These are phyloP conservation scores for Marvania coccoides DNA, from an alignment of 139 green algal genomes.

Conservation along the genomic window DNA sequence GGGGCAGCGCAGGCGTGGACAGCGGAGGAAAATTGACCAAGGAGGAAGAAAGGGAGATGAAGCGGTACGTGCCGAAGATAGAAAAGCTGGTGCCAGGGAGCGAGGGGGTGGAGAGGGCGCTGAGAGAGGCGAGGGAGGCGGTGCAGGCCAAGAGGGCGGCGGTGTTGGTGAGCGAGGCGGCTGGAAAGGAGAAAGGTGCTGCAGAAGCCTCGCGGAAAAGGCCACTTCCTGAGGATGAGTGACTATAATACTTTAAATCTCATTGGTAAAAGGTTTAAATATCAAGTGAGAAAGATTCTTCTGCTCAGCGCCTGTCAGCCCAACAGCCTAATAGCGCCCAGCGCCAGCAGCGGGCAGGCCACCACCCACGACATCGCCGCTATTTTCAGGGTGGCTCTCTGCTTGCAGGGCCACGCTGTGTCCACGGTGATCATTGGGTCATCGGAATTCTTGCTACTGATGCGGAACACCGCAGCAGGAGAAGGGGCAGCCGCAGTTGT, in stretches of 20 bases:
- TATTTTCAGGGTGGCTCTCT: too few relatives aligned
- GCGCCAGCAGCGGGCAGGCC: too few relatives aligned
- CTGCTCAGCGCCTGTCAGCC: background rate
- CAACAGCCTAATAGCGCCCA: too few relatives aligned
- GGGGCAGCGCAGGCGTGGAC: slow-evolving; percentile 13
- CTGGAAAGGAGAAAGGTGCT: background rate
- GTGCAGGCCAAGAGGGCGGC: background rate
- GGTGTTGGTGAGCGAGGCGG: background rate
- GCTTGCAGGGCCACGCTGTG: too few relatives aligned
- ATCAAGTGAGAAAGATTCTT: background rate
- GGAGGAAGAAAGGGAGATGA: slow-evolving; percentile 33
- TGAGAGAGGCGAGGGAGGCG: background rate
- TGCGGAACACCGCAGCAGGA: background rate
- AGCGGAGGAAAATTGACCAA: slow-evolving; percentile 25
- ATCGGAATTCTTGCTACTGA: background rate
- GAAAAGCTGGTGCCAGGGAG: background rate
- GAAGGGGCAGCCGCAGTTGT: background rate
- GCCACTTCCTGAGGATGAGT: background rate
- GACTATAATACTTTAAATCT: background rate
- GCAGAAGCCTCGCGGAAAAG: background rate
- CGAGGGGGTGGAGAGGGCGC: background rate
- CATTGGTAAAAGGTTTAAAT: background rate
- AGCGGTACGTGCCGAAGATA: slow-evolving; percentile 30
- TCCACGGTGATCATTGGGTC: too few relatives aligned
- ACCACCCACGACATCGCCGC: too few relatives aligned